These are phyloP conservation scores for Graphilbum sp. DNA, from an alignment of 2,329 filamentous ascomycete species.

Conservation along the genomic window DNA sequence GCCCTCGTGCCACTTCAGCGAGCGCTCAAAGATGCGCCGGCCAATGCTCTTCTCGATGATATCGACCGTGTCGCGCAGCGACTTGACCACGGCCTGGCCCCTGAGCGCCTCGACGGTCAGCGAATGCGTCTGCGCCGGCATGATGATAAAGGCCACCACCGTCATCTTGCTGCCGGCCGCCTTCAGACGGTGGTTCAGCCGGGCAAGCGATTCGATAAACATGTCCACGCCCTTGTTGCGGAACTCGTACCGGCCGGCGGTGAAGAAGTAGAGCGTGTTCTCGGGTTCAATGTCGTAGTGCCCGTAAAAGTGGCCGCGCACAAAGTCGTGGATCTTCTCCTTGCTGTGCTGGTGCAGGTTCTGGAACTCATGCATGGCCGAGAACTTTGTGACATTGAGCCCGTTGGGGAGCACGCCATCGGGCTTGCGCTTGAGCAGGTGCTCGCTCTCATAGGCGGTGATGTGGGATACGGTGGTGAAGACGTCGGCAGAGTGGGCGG, in stretches of 20 bases:
- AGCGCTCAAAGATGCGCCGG: constrained; percentile 85
- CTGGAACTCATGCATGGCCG: constrained; percentile 96
- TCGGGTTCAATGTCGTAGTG: constrained; percentile 95
- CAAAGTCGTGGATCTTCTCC: constrained; percentile 96
- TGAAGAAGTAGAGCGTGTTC: constrained; percentile 96
- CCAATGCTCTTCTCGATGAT: constrained; percentile 88
- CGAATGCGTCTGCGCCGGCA: constrained; percentile 92
- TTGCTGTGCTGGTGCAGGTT: constrained; percentile 94
- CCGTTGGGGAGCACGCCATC: constrained; percentile 94
- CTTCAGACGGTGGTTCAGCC: constrained; percentile 89
- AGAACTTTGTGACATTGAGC: constrained; percentile 96
- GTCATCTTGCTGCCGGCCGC: constrained; percentile 72
- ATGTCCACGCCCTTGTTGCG: constrained; percentile 98
- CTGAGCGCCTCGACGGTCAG: constrained; percentile 91
- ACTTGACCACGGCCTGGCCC: constrained; percentile 95
- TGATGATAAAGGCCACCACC: constrained; percentile 94
- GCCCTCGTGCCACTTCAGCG: constrained; percentile 88
- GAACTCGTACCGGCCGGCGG: constrained; percentile 91
- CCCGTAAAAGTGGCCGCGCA: constrained; percentile 94
- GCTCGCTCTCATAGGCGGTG: constrained; percentile 94
- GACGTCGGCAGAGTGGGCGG: constrained; percentile 82
- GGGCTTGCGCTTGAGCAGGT: constrained; percentile 91
- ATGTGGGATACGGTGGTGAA: constrained; percentile 99
- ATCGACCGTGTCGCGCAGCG: constrained; percentile 78
- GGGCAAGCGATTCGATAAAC: constrained; percentile 94